Conservation (phyloP, 2,329 filamentous ascomycete genomes). For the Ramularia collo-cygni region DNA sequence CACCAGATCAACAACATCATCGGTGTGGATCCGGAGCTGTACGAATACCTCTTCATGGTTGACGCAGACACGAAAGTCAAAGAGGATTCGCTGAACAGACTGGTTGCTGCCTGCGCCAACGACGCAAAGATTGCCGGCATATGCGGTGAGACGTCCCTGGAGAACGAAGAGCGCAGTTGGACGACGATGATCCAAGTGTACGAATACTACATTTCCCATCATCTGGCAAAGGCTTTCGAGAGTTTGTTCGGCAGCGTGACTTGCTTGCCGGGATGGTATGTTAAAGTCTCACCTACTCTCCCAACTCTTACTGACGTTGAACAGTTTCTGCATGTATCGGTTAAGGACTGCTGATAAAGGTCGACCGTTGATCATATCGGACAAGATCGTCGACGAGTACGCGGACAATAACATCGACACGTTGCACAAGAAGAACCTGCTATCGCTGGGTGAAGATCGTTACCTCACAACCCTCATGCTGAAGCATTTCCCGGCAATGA, state of each 20-base stretch:
- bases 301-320: conserved; percentile 45
- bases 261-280: conserved; percentile 97
- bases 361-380: conserved; percentile 87
- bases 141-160: conserved; percentile 90
- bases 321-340: conserved; percentile 98
- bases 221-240: conserved; percentile 94
- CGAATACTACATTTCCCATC: conserved; percentile 98
- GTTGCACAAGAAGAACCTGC: conserved; percentile 86
- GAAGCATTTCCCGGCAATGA: conserved; percentile 92
- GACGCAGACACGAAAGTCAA: conserved; percentile 93
- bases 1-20: conserved; percentile 99
- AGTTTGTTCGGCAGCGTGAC: conserved; percentile 96
- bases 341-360: conserved; percentile 89
- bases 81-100: conserved; percentile 84
- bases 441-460: conserved; percentile 93
- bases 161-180: conserved; percentile 93
- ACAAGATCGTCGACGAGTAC: conserved; percentile 82
- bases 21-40: conserved; percentile 92
- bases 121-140: conserved; percentile 96
- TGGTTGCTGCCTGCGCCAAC: conserved; percentile 87
- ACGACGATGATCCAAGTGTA: conserved; percentile 99
- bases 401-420: conserved; percentile 85
- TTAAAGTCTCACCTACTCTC: conserved; percentile 22
- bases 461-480: conserved; percentile 97
- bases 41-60: conserved; percentile 95